A percentile compares a stretch with the other conserved stretches of the same genome.
Evolutionary conservation across 106 monocot species (phyloP).

Genomic region (Posidonia australis): DNA sequence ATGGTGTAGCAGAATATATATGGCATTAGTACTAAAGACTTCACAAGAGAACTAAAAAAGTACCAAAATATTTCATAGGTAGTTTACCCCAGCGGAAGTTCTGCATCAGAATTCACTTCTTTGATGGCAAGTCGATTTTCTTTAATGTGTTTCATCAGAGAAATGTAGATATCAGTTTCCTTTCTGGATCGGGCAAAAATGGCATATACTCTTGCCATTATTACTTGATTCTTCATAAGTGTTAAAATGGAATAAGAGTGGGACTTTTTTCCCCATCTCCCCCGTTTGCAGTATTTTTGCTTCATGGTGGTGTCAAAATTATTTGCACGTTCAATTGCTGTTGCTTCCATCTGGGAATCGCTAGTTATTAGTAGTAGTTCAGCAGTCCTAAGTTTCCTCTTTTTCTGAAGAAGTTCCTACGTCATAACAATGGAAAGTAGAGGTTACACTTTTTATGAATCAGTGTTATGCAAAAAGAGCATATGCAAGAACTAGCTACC

Average conservation of each 20-base stretch:
- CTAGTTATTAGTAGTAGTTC: background rate
- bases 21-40: background rate
- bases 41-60: background rate
- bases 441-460: too few species aligned
- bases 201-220: conserved; percentile 39
- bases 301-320: conserved; percentile 7
- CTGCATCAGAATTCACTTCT: conserved; percentile 16
- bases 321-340: conserved; percentile 25
- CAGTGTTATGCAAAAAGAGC: too few species aligned
- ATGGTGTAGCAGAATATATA: background rate
- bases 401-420: background rate
- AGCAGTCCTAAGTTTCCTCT: background rate
- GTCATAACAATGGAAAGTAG: too few species aligned
- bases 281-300: conserved; percentile 21
- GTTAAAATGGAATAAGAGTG: conserved; percentile 18
- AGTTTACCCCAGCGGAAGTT: conserved; percentile 4
- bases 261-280: conserved; percentile 15
- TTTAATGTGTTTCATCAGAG: conserved; percentile 15
- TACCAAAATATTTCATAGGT: background rate
- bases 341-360: conserved; percentile 6
- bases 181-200: conserved; percentile 30
- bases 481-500: too few species aligned
- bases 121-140: background rate
- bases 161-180: conserved; percentile 8
- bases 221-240: conserved; percentile 43